These are phyloP conservation scores for Luvunga scandens DNA, from an alignment of 345 rosid genomes.

Conservation along the genomic window DNA sequence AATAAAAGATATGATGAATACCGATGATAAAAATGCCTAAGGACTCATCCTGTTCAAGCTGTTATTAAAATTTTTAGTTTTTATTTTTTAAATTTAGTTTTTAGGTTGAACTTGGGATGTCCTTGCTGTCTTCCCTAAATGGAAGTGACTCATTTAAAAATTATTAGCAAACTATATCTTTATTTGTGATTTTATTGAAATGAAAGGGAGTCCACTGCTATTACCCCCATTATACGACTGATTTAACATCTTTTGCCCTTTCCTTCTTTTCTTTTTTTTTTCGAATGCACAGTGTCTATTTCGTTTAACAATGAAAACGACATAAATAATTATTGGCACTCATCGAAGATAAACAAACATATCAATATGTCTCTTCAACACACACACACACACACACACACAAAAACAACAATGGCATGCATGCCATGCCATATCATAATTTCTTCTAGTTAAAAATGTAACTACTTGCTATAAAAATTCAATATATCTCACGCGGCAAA, in stretches of 20 bases:
- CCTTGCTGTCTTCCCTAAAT: no score
- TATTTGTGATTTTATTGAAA: no score
- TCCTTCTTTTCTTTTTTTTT: not conserved
- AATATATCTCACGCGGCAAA: not conserved
- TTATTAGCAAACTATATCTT: no score
- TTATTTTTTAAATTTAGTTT: no score
- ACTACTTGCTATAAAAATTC: not conserved
- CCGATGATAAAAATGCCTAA: no score
- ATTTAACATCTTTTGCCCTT: not conserved
- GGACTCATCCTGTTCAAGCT: no score
- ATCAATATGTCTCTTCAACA: no score
- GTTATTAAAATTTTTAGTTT: no score
- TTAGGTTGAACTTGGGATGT: no score
- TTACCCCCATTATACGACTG: no score
- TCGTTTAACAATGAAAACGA: not conserved
- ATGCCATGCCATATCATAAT: not conserved
- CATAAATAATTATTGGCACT: not conserved
- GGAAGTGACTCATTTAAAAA: not conserved
- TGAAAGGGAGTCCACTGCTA: not conserved
- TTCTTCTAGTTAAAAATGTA: not conserved
- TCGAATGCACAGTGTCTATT: not conserved
- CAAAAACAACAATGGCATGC: not conserved
- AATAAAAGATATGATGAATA: no score
- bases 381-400: no score
- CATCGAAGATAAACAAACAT: not conserved